Percentiles rank a stretch among this genome's conserved stretches.
Evolutionary conservation across 345 rosid species (phyloP).

Genomic region (Eucalyptus dawsonii): DNA sequence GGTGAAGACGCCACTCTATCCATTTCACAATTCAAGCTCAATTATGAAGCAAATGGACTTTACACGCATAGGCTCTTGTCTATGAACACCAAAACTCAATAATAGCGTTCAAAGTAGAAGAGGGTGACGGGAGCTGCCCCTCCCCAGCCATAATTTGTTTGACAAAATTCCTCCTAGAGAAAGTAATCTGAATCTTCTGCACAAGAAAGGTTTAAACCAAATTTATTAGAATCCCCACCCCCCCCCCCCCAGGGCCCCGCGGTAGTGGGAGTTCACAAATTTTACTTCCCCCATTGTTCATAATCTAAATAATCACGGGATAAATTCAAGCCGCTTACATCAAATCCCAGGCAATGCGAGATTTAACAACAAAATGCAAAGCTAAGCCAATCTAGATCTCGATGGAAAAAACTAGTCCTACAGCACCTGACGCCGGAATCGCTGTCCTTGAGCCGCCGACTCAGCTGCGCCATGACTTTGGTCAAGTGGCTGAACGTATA

Average conservation of each 20-base stretch:
- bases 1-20: background rate
- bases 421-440: background rate
- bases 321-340: background rate
- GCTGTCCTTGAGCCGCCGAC: background rate
- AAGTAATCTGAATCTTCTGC: background rate
- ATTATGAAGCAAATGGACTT: background rate
- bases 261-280: background rate
- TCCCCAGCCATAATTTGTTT: background rate
- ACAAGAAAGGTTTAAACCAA: background rate
- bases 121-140: background rate
- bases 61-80: background rate
- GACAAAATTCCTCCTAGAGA: background rate
- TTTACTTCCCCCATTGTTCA: background rate
- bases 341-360: background rate
- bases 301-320: background rate
- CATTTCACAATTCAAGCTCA: background rate
- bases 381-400: background rate
- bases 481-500: constrained; percentile 58
- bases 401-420: background rate
- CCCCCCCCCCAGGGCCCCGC: background rate
- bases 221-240: too few relatives aligned
- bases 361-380: background rate
- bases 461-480: constrained; percentile 51
- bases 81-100: background rate
- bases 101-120: background rate